phyloP scores from a whole-genome alignment of 2,329 filamentous ascomycete species.

The Botrytis tulipae region DNA sequence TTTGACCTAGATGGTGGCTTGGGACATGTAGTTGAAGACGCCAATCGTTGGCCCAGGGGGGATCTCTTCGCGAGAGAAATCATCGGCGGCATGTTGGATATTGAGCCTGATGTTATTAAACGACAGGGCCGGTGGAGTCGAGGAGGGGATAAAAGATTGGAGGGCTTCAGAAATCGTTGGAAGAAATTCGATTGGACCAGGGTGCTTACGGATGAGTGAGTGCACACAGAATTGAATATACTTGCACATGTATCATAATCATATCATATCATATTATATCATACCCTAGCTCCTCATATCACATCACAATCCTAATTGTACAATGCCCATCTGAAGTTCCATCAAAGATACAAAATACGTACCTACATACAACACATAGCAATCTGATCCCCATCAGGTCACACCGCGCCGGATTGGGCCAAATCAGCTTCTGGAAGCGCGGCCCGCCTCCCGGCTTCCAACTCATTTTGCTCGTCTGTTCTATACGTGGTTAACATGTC shows the following conservation, averaged over 20 bases:
- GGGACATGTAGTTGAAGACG: conserved; percentile 88
- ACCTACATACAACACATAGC: background rate
- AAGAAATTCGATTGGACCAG: conserved; percentile 67
- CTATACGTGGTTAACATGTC: background rate
- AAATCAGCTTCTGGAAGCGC: background rate
- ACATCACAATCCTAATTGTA: conserved; percentile 1
- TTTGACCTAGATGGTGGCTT: conserved; percentile 89
- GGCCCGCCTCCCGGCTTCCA: conserved; percentile 7
- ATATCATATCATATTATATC: background rate
- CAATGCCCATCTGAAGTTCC: background rate
- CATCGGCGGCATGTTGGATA: conserved; percentile 87
- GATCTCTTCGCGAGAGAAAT: conserved; percentile 92
- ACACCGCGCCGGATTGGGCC: background rate
- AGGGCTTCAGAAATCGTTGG: conserved; percentile 82
- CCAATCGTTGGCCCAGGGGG: conserved; percentile 79
- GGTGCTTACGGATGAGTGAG: conserved; percentile 44
- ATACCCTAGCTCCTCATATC: background rate
- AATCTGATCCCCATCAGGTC: background rate
- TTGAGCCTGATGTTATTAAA: conserved; percentile 79
- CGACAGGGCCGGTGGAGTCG: conserved; percentile 83
- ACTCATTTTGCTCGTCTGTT: background rate
- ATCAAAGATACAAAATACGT: background rate
- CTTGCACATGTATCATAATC: background rate
- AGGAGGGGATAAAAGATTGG: conserved; percentile 57
- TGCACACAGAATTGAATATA: background rate